phyloP scores from a whole-genome alignment of 371 early-diverging fungal species.

The Actinomucor elegans region DNA sequence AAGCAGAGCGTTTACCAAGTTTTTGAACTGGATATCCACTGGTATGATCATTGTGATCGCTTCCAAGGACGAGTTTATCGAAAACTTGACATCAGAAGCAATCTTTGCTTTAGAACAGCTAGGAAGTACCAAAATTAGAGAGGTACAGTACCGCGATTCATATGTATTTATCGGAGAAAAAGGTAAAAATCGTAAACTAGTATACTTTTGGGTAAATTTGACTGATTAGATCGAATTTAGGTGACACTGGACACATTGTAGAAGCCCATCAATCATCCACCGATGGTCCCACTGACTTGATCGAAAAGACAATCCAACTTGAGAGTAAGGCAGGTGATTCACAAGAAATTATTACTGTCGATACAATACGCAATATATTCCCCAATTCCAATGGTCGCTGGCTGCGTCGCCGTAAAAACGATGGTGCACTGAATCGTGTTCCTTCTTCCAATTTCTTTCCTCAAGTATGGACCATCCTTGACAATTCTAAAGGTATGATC shows the following conservation, averaged over 20 bases:
- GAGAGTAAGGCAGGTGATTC: neutral
- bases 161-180: slow-evolving; percentile 80
- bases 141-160: slow-evolving; percentile 71
- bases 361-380: slow-evolving; percentile 46
- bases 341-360: slow-evolving; percentile 23
- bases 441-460: slow-evolving; percentile 75
- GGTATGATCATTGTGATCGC: slow-evolving; percentile 68
- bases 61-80: slow-evolving; percentile 75
- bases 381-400: slow-evolving; percentile 70
- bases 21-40: slow-evolving; percentile 62
- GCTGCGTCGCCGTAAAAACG: slow-evolving; percentile 75
- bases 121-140: slow-evolving; percentile 57
- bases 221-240: slow-evolving; percentile 11
- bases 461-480: slow-evolving; percentile 72
- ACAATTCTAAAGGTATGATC: slow-evolving; percentile 55
- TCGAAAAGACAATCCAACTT: slow-evolving; percentile 38
- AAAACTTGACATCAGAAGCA: slow-evolving; percentile 62
- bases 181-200: slow-evolving; percentile 15
- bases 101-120: slow-evolving; percentile 55
- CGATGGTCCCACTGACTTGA: slow-evolving; percentile 50
- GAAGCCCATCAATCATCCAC: slow-evolving; percentile 13
- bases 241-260: neutral
- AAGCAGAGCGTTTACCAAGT: slow-evolving; percentile 61
- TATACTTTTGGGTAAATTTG: neutral
- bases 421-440: slow-evolving; percentile 83